Percentiles rank a stretch among this genome's conserved stretches.
These are phyloP conservation scores for Diplodia sapinea DNA, from an alignment of 2,329 filamentous ascomycete genomes.

Conservation along the genomic window DNA sequence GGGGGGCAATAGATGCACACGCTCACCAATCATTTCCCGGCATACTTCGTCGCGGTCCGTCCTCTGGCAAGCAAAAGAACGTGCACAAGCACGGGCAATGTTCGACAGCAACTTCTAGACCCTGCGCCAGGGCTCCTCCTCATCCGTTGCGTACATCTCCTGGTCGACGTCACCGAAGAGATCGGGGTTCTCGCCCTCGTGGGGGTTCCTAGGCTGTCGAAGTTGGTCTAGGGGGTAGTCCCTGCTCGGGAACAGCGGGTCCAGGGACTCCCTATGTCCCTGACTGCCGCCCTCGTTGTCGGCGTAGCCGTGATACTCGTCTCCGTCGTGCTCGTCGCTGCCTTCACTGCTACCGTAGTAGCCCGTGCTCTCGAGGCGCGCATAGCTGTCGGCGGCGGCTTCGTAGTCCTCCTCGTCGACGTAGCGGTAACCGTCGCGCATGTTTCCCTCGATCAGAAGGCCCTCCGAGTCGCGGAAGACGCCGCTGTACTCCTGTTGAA, in stretches of 20 bases:
- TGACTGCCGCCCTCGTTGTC: too few species aligned
- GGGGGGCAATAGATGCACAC: not conserved
- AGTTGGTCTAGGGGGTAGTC: not conserved
- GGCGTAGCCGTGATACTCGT: not conserved
- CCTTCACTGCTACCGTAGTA: not conserved
- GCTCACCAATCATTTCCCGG: not conserved
- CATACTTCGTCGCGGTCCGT: not conserved
- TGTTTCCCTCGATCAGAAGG: not conserved
- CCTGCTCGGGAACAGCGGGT: too few species aligned
- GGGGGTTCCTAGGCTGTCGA: not conserved
- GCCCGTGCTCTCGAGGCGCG: not conserved
- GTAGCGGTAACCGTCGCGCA: not conserved
- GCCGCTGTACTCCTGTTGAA: not conserved
- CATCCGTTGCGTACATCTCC: not conserved
- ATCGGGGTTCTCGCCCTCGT: not conserved
- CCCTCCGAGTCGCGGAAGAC: not conserved
- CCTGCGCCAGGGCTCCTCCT: constrained; percentile 8
- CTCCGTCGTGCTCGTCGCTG: too few species aligned
- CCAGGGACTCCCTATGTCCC: too few species aligned
- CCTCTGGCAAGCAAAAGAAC: not conserved
- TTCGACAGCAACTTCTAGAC: not conserved
- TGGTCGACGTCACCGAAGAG: not conserved
- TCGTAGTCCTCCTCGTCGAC: not conserved
- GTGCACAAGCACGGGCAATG: not conserved
- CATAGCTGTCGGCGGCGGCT: not conserved